Base-by-base conservation (phyloP, 768 basidiomycete species). In the Tricholoma sp. region DNA sequence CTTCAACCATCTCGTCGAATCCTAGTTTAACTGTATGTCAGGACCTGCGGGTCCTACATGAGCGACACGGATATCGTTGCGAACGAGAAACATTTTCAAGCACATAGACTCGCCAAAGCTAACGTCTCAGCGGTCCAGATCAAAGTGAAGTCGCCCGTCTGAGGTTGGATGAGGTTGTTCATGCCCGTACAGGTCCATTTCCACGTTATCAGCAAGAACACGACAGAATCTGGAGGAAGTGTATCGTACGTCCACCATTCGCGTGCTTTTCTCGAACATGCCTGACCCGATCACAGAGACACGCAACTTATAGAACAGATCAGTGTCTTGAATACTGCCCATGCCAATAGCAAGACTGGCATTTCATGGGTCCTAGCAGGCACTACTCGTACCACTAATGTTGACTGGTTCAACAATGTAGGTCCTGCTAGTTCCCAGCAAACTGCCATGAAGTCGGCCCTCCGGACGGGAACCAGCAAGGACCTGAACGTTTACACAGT, bases 401-500 rank as follows among this genome's bases (percentile, higher is more conserved):
- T 72, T 20, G 63, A 72, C 56, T 83, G 80, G 81, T 83, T 80
- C 71, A 72, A 70, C 62, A 68, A 69, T 17, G 77, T 67, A 53
- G 76, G 70, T 6, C 76, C 75, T 5, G 58, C 53, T 28, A 61
- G 60, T 37, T 59, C 65, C 32, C 61, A 66, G 29, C 80, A 83
- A 64, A 77, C 70, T 7, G 65, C 66, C 6, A 82, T 83, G 80
- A 83, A 83, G 72, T 63, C 39, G 0, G 52, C 70, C 28, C 73
- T 82, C 29, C 73, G 80, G 39, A 34, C 68, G 50, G 80, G 82
- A 45, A 70, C 64, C 31, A 67, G 63, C 2, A 61, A 62, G 10
- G 74, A 69, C 42, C 72, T 83, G 55, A 82, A 81, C 57, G 70
- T 81, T 52, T 82, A 82, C 69, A 74, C 74, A 36, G 79, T 81